Base-by-base conservation (phyloP, 2,329 filamentous ascomycete genomes). In the Exutisphaerella laricina region DNA sequence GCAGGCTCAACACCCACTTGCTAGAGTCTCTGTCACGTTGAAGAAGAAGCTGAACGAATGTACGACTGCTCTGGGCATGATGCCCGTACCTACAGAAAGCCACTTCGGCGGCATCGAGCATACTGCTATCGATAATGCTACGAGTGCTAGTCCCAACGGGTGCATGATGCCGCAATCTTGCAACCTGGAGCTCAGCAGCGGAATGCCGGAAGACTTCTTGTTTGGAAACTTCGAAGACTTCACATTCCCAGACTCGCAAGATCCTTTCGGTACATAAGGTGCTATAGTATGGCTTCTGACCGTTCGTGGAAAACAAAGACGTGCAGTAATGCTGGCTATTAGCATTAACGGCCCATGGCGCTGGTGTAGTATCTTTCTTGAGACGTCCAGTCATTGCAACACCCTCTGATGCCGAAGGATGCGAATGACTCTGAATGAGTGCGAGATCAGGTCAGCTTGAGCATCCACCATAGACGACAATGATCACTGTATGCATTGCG, bases 51-150 rank as follows among this genome's bases (percentile, higher is more conserved):
- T 51, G 18, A 32, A 48, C 13, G 46, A 46, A 20, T 51, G 49
- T 37, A 44, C 46, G 2, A 30, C 36, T 6, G 38, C 39, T 13
- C 30, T 51, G 10, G 46, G 46, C 13, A 43, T 51, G 17, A 38
- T 43, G 1, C 39, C 39, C 2, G 43, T 47, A 0, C 26, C 49
- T 36, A 49, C 40, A 5, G 49, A 38, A 20, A 47, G 46, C 23
- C 49, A 46, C 1, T 51, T 65, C 61, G 0, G 26, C 10, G 31
- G 17, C 12, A 16, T 16, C 13, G 45, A 48, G 4, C 28, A 39
- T 23, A 26, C 36, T 5, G 20, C 30, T 8, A 21, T 8, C 2
- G 32, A 36, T 25, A 36, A 40, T 13, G n/a, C 17, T 8, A 18
- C 20, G n/a, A 33, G 21, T 23, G 22, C 4, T 16, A 13, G 28